These are phyloP conservation scores for Hortiboletus flavorubellus DNA, from an alignment of 768 basidiomycete genomes.

Conservation along the genomic window DNA sequence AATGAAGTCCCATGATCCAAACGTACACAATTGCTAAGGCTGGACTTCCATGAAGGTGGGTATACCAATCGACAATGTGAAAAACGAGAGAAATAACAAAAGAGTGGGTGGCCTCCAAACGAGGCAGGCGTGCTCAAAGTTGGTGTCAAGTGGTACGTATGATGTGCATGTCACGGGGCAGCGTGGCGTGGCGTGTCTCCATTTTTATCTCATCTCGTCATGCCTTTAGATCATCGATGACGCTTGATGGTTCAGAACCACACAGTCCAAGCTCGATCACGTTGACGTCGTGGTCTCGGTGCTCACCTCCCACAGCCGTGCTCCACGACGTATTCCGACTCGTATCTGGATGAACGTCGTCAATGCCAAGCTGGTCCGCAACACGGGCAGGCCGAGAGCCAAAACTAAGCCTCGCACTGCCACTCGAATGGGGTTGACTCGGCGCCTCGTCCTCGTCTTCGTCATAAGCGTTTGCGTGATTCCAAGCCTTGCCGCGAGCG, in stretches of 20 bases:
- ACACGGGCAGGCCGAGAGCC: slow-evolving; percentile 1
- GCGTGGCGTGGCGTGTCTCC: background rate
- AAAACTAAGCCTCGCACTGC: slow-evolving; percentile 3
- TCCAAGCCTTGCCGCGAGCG: slow-evolving; percentile 22
- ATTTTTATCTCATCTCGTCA: background rate
- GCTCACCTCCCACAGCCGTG: slow-evolving; percentile 2
- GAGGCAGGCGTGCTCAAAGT: background rate
- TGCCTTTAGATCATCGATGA: slow-evolving; percentile 1
- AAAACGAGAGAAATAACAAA: background rate
- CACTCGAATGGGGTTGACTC: background rate
- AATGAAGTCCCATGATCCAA: too few relatives aligned
- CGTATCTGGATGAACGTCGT: background rate
- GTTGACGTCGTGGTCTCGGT: background rate
- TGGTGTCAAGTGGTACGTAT: background rate
- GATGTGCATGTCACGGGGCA: background rate
- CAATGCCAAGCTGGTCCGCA: background rate
- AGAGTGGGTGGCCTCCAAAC: background rate
- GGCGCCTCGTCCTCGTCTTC: background rate
- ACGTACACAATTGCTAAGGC: too few relatives aligned
- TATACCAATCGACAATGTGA: background rate
- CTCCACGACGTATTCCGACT: slow-evolving; percentile 10
- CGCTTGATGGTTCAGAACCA: slow-evolving; percentile 1
- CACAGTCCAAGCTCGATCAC: slow-evolving; percentile 13
- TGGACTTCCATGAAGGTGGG: background rate
- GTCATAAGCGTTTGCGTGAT: background rate